Conservation (phyloP, 805 yeast species). For the Candida fluviatilis region DNA sequence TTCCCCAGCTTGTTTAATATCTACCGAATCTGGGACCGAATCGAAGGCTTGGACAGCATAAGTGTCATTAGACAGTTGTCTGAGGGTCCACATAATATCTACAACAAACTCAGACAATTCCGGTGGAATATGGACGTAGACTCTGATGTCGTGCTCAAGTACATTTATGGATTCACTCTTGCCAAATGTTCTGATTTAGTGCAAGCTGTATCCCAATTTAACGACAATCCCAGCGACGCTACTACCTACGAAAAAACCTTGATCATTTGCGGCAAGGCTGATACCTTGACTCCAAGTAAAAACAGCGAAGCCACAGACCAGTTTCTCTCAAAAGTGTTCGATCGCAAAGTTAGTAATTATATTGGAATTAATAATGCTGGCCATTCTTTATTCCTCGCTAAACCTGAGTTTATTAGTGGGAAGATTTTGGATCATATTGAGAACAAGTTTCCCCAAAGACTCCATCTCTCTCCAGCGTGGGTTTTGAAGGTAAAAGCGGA, state of each 20-base stretch:
- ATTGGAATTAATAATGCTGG: constrained; percentile 50
- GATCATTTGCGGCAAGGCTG: constrained; percentile 58
- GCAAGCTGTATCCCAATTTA: constrained; percentile 31
- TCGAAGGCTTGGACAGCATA: constrained; percentile 55
- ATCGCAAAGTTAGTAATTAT: constrained; percentile 26
- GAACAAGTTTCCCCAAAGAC: constrained; percentile 39
- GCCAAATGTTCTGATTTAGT: constrained; percentile 43
- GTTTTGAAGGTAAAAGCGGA: constrained; percentile 60
- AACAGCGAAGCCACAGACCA: constrained; percentile 26
- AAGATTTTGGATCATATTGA: constrained; percentile 55
- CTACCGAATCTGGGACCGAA: constrained; percentile 56
- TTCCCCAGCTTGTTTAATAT: constrained; percentile 48
- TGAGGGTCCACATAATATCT: constrained; percentile 19
- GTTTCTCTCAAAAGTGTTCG: constrained; percentile 19
- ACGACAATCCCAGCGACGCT: constrained; percentile 27
- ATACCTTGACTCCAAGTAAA: constrained; percentile 48
- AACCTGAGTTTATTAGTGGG: constrained; percentile 64
- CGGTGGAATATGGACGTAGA: constrained; percentile 68
- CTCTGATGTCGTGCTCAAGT: constrained; percentile 49
- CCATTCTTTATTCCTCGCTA: constrained; percentile 59
- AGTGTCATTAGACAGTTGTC: constrained; percentile 52
- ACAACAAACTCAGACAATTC: constrained; percentile 52
- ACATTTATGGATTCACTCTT: constrained; percentile 47
- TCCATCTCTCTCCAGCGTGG: constrained; percentile 66
- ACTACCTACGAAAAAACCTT: constrained; percentile 41